Conservation (phyloP, 257 asterid genomes). For the Jaltomata sinuosa region DNA sequence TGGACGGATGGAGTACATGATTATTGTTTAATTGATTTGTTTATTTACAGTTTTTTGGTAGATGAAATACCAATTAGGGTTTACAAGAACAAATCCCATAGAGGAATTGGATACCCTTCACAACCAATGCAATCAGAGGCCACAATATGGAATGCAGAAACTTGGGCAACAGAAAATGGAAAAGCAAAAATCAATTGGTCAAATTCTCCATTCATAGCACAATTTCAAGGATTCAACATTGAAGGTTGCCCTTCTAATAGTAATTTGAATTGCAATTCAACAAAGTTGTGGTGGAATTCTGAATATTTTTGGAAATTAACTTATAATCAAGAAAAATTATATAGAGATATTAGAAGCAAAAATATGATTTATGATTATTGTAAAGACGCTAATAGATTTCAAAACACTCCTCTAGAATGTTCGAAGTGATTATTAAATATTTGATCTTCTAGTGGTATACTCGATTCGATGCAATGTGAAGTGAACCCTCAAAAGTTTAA, state of each 20-base stretch:
- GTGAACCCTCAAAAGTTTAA: background rate
- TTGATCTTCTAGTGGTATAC: background rate
- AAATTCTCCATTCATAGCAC: background rate
- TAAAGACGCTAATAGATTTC: background rate
- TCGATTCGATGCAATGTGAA: background rate
- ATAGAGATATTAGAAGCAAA: background rate
- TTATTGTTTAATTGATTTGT: background rate
- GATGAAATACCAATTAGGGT: slow-evolving; percentile 1
- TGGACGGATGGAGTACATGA: no score
- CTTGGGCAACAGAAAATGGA: slow-evolving; percentile 10
- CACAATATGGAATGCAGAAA: slow-evolving; percentile 11
- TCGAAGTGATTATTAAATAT: background rate
- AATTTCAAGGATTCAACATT: background rate
- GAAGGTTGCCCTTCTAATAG: slow-evolving; percentile 4
- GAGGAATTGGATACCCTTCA: background rate
- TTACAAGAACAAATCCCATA: background rate
- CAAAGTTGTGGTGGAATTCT: slow-evolving; percentile 9
- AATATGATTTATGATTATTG: background rate
- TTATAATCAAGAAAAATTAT: background rate
- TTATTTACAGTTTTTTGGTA: background rate
- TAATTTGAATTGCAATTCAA: background rate
- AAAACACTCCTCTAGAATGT: background rate
- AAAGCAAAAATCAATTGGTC: slow-evolving; percentile 7
- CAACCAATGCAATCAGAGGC: slow-evolving; percentile 6
- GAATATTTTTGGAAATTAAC: background rate